These are phyloP conservation scores for Parachaetomium inaequale DNA, from an alignment of 495 filamentous ascomycete species.

Conservation along the genomic window DNA sequence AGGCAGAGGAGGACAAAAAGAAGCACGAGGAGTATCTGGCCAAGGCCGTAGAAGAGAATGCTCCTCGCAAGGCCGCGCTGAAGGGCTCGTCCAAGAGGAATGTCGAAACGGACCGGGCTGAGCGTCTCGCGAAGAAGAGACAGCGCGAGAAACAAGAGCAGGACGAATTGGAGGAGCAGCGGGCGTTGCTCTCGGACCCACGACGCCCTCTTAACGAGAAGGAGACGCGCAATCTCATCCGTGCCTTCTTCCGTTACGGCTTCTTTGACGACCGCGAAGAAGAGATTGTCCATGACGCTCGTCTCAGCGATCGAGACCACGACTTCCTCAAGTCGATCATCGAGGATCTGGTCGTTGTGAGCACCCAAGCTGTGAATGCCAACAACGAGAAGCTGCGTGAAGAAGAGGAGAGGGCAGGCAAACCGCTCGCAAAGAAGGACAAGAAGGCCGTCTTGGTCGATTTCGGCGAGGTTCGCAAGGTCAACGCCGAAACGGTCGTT, in stretches of 20 bases:
- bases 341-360: constrained; percentile 46
- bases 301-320: constrained; percentile 72
- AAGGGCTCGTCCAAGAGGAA: constrained; percentile 56
- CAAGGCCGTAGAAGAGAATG: constrained; percentile 77
- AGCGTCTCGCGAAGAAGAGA: constrained; percentile 88
- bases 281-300: constrained; percentile 80
- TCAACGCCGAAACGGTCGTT: constrained; percentile 91
- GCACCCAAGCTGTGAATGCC: constrained; percentile 66
- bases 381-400: constrained; percentile 65
- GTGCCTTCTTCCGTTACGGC: constrained; percentile 82
- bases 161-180: constrained; percentile 57
- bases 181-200: constrained; percentile 65
- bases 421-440: constrained; percentile 86
- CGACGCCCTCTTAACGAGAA: constrained; percentile 82
- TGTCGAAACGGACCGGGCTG: constrained; percentile 68
- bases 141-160: constrained; percentile 69
- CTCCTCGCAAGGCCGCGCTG: constrained; percentile 69
- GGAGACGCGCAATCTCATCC: constrained; percentile 84
- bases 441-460: constrained; percentile 95
- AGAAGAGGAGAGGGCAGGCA: constrained; percentile 69
- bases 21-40: constrained; percentile 79
- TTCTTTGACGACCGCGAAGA: constrained; percentile 80
- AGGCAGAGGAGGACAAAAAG: constrained; percentile 79
- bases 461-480: constrained; percentile 81
- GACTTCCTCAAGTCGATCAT: constrained; percentile 66